phyloP scores from a whole-genome alignment of 371 early-diverging fungal genomes.

The Mucor circinelloides region DNA sequence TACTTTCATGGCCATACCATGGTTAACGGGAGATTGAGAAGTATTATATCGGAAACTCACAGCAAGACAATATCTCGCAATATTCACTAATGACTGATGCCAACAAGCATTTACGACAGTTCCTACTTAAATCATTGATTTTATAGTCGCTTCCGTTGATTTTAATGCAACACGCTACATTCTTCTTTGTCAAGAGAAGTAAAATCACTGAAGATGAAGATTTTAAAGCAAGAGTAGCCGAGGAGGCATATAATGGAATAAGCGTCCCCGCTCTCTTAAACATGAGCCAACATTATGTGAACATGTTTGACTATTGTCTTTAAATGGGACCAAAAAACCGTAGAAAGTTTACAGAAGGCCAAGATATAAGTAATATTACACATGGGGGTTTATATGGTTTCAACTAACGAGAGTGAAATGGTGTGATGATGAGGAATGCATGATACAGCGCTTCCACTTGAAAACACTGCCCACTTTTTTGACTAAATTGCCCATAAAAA shows the following conservation, averaged over 20 bases:
- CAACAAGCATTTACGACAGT: slow-evolving; percentile 14
- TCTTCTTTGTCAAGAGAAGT: background rate
- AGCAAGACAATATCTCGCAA: slow-evolving; percentile 13
- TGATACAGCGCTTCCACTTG: background rate
- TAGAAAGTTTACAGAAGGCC: background rate
- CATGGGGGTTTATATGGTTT: background rate
- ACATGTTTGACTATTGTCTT: too few relatives aligned
- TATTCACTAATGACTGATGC: slow-evolving; percentile 11
- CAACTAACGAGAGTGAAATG: background rate
- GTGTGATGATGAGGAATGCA: background rate
- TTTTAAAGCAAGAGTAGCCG: background rate
- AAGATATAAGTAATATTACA: background rate
- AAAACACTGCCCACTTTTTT: background rate
- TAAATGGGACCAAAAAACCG: too few relatives aligned
- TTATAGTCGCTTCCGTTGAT: slow-evolving; percentile 2
- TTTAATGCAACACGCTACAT: background rate
- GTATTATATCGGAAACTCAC: slow-evolving; percentile 11
- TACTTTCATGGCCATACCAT: slow-evolving; percentile 9
- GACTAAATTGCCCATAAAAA: too few relatives aligned
- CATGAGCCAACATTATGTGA: too few relatives aligned
- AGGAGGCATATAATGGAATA: too few relatives aligned
- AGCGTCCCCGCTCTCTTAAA: too few relatives aligned
- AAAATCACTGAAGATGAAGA: background rate
- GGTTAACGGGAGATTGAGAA: slow-evolving; percentile 8
- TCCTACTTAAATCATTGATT: slow-evolving; percentile 7